Evolutionary conservation across 805 yeast genomes (phyloP).

Genomic region (Metschnikowia lochheadii): DNA sequence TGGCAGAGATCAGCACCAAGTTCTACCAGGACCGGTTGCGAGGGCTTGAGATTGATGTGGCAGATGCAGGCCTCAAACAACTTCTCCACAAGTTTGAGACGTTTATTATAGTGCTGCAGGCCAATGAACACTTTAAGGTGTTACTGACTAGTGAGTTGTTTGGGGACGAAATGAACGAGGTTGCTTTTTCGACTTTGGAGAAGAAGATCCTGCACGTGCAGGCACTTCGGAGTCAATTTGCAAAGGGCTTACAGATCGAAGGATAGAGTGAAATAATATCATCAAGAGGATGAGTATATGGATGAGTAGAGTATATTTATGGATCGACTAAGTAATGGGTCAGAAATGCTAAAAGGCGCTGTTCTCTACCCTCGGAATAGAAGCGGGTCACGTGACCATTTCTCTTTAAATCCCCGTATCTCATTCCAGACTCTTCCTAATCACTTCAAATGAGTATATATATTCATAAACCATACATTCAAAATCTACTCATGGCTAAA

Average conservation of each 20-base stretch:
- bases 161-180: constrained; percentile 3
- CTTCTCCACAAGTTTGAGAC: constrained; percentile 27
- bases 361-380: too few species aligned
- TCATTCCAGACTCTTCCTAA: too few species aligned
- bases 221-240: background rate
- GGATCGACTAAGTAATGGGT: too few species aligned
- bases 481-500: too few species aligned
- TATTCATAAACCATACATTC: too few species aligned
- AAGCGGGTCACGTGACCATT: too few species aligned
- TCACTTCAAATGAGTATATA: too few species aligned
- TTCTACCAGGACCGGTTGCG: constrained; percentile 21
- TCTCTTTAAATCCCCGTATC: too few species aligned
- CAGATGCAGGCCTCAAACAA: constrained; percentile 14
- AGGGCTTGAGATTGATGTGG: constrained; percentile 26
- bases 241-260: background rate
- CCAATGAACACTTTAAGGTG: background rate
- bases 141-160: constrained; percentile 7
- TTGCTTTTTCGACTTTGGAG: constrained; percentile 12
- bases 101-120: constrained; percentile 16
- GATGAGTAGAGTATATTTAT: too few species aligned
- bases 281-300: background rate
- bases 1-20: constrained; percentile 24
- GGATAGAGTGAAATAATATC: background rate
- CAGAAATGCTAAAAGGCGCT: too few species aligned
- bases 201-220: constrained; percentile 20